Percentiles rank a stretch among this genome's conserved stretches.
Evolutionary conservation across 169 alveolate species (phyloP).

Genomic region (Besnoitia besnoiti): DNA sequence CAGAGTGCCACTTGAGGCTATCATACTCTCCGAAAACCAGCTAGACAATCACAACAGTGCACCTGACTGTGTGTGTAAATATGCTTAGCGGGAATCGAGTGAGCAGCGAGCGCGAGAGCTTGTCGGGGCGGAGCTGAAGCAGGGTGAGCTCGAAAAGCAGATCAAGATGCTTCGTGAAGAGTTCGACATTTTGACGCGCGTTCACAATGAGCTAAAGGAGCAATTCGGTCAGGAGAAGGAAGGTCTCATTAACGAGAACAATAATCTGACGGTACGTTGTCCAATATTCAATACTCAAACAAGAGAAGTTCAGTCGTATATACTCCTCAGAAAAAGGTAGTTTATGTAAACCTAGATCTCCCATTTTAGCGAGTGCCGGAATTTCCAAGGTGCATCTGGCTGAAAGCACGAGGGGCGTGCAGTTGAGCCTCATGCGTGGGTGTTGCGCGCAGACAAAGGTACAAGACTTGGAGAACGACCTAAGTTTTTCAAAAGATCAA

Average conservation of each 20-base stretch:
- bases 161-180: constrained; percentile 32
- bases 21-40: no score
- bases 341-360: no score
- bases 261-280: neutral
- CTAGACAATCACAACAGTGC: neutral
- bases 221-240: constrained; percentile 26
- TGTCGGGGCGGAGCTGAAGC: neutral
- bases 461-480: constrained; percentile 14
- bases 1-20: no score
- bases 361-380: no score
- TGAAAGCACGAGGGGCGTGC: no score
- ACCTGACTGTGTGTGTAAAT: neutral
- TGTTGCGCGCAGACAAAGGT: constrained; percentile 13
- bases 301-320: no score
- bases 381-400: no score
- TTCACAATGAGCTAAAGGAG: constrained; percentile 32
- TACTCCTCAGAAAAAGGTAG: no score
- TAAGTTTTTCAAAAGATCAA: constrained; percentile 27
- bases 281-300: no score
- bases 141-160: constrained; percentile 25
- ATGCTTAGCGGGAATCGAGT: constrained; percentile 19
- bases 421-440: neutral
- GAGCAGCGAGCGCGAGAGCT: constrained; percentile 31
- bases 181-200: constrained; percentile 25
- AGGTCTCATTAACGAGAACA: neutral